These are phyloP conservation scores for Austroboletus novae-zelandiae DNA, from an alignment of 1,284 basidiomycete genomes.

Conservation along the genomic window DNA sequence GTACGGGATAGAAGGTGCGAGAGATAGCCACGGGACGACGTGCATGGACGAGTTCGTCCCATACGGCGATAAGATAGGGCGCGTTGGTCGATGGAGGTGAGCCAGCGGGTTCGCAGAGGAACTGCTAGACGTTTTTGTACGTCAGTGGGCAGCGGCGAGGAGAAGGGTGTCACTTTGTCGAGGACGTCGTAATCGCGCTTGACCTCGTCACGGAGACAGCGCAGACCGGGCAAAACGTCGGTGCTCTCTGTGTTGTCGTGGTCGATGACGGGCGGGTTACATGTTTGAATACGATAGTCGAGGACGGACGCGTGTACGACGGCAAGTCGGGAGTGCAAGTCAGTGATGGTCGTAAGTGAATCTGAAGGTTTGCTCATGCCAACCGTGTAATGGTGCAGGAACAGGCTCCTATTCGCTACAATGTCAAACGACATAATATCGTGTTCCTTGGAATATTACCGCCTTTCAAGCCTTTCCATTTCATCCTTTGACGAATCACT, in stretches of 20 bases:
- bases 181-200: slow-evolving; percentile 42
- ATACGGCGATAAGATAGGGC: slow-evolving; percentile 66
- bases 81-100: slow-evolving; percentile 47
- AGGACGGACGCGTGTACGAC: no score
- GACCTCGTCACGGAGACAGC: slow-evolving; percentile 40
- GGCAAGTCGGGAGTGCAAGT: no score
- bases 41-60: slow-evolving; percentile 69
- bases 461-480: no score
- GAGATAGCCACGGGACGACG: slow-evolving; percentile 54
- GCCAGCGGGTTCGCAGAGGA: slow-evolving; percentile 22
- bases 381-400: no score
- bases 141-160: slow-evolving; percentile 1
- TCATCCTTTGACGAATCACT: no score
- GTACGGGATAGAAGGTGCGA: no score
- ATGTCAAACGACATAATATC: no score
- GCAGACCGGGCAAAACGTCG: slow-evolving; percentile 36
- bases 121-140: slow-evolving; percentile 48
- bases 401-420: no score
- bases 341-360: no score
- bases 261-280: not conserved
- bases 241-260: not conserved
- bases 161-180: slow-evolving; percentile 23
- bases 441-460: no score
- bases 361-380: no score
- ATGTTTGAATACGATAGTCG: not conserved